Percentiles rank a stretch among this genome's conserved stretches.
Evolutionary conservation across 2,329 filamentous ascomycete species (phyloP).

Genomic region (Diplodia mutila): DNA sequence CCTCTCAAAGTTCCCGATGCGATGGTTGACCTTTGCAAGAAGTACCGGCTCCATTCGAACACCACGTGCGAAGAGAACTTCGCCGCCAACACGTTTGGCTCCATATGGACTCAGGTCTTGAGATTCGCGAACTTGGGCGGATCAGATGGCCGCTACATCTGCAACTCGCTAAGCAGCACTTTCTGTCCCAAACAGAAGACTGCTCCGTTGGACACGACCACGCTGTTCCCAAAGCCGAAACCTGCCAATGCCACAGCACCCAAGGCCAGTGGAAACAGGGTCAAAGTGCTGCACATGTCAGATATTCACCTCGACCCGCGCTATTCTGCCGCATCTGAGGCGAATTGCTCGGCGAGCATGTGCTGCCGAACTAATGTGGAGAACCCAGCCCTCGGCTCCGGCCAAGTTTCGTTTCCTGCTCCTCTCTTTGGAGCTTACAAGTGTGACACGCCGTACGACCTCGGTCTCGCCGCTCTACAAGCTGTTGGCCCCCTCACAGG

Average conservation of each 20-base stretch:
- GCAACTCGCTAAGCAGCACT: slow-evolving; percentile 52
- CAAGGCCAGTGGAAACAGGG: slow-evolving; percentile 55
- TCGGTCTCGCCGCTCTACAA: slow-evolving; percentile 60
- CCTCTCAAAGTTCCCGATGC: slow-evolving; percentile 55
- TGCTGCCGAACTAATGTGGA: slow-evolving; percentile 56
- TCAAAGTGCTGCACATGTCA: slow-evolving; percentile 61
- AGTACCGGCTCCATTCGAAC: slow-evolving; percentile 52
- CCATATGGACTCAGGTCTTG: slow-evolving; percentile 62
- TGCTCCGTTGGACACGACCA: slow-evolving; percentile 49
- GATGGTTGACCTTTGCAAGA: slow-evolving; percentile 57
- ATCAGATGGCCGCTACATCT: slow-evolving; percentile 62
- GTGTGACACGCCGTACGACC: slow-evolving; percentile 63
- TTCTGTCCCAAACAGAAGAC: slow-evolving; percentile 56
- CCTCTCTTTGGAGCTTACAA: slow-evolving; percentile 59
- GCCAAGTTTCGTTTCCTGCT: slow-evolving; percentile 50
- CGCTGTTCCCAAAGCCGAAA: slow-evolving; percentile 57
- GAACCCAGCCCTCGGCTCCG: slow-evolving; percentile 40
- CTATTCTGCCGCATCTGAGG: slow-evolving; percentile 58
- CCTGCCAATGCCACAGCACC: slow-evolving; percentile 51
- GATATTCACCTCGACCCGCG: slow-evolving; percentile 61
- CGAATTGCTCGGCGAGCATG: slow-evolving; percentile 55
- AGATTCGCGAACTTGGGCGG: slow-evolving; percentile 57
- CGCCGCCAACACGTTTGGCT: slow-evolving; percentile 53
- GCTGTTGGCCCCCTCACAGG: slow-evolving; percentile 61
- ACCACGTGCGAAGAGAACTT: slow-evolving; percentile 55